Percentiles rank a stretch among this genome's conserved stretches.
Conservation (phyloP, 768 basidiomycete genomes). For the Auriscalpium orientale region DNA sequence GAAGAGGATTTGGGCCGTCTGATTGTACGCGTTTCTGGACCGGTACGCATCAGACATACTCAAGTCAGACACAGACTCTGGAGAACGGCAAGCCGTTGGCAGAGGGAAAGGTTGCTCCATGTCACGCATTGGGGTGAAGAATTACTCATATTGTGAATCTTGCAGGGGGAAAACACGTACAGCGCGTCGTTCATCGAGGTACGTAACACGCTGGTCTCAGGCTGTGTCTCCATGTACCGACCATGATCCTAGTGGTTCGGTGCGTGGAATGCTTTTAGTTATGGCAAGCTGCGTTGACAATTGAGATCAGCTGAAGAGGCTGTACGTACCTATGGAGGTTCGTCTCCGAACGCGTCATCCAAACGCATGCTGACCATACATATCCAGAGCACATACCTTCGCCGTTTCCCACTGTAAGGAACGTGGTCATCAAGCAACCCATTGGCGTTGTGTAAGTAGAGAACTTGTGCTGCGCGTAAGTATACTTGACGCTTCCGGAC, state of each 20-base stretch:
- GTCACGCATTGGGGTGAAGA: background rate
- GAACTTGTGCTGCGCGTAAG: background rate
- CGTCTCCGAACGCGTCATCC: background rate
- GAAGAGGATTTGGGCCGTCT: conserved; percentile 82
- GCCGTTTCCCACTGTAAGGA: conserved; percentile 58
- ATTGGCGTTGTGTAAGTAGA: conserved; percentile 51
- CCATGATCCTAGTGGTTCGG: conserved; percentile 65
- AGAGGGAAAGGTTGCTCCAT: conserved; percentile 61
- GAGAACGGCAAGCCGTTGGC: conserved; percentile 92
- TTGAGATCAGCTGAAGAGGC: conserved; percentile 73
- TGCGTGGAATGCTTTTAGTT: conserved; percentile 22
- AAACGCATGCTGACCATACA: background rate
- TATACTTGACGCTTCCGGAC: background rate
- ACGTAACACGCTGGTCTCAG: conserved; percentile 14
- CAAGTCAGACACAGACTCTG: conserved; percentile 48
- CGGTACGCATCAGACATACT: background rate
- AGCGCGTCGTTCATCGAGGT: conserved; percentile 82
- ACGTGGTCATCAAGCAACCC: conserved; percentile 91
- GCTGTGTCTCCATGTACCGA: conserved; percentile 16
- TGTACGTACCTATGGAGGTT: conserved; percentile 84
- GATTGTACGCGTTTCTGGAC: conserved; percentile 47
- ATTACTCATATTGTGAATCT: background rate
- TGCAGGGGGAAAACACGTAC: conserved; percentile 75
- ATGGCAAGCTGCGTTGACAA: conserved; percentile 10
- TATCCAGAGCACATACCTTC: conserved; percentile 75